A percentile compares a stretch with the other conserved stretches of the same genome.
Conservation (phyloP, 2,329 filamentous ascomycete species). For the Penicillium occitanis region DNA sequence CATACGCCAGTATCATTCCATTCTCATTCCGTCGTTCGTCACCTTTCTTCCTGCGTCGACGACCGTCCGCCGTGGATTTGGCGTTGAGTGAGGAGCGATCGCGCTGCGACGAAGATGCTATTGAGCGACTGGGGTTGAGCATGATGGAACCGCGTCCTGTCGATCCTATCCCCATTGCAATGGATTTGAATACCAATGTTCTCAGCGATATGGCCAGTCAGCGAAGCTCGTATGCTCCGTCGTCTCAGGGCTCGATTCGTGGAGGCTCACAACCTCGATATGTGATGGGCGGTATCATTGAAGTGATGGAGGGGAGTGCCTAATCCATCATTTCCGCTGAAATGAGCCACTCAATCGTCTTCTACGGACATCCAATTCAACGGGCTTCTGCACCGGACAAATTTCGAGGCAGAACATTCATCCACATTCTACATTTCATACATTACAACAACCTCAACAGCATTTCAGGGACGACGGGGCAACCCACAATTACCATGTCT, state of each 20-base stretch:
- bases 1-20: conserved; percentile 22
- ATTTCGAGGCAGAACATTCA: neutral
- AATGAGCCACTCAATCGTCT: neutral
- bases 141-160: conserved; percentile 49
- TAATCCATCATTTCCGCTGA: conserved; percentile 23
- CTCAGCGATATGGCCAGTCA: conserved; percentile 22
- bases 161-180: conserved; percentile 32
- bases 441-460: neutral
- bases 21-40: conserved; percentile 32
- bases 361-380: neutral
- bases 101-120: conserved; percentile 39
- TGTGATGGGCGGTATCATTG: conserved; percentile 50
- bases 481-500: conserved; percentile 1
- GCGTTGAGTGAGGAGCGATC: conserved; percentile 45
- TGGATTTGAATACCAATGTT: conserved; percentile 27
- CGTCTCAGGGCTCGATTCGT: conserved; percentile 16
- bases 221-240: conserved; percentile 20
- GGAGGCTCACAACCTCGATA: conserved; percentile 32
- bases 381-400: neutral
- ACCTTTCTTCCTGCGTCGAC: conserved; percentile 39
- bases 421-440: neutral
- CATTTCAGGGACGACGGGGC: conserved; percentile 3
- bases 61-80: conserved; percentile 46
- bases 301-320: conserved; percentile 47
- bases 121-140: conserved; percentile 43